Evolutionary conservation across 2,329 filamentous ascomycete species (phyloP), one percentile per base, ranked within the genome.

Genomic region (Penicillium crustosum): DNA sequence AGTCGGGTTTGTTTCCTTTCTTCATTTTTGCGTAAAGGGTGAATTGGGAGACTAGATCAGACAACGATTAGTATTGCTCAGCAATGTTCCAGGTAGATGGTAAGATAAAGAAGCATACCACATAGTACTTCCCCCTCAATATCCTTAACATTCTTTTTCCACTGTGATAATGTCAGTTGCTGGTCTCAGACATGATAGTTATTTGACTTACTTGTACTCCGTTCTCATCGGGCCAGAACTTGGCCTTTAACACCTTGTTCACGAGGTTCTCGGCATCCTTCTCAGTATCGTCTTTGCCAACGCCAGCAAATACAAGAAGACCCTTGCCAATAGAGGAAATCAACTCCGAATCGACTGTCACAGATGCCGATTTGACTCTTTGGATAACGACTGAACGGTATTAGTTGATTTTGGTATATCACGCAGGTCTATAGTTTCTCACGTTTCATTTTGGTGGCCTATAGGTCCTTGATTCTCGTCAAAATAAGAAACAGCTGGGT

Each of bases 1-100:
- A 99, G 73, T 95, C 90, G 35, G 94, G 95, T 75, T 96, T 97
- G 71, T 87, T 93, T 61, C 93, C 93, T 76, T 97, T 97, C 72
- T 93, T 96, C n/a, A 93, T 93, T 45, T 88, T 89, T 47, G 92
- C 95, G 49, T 96, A 83, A 10, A 99, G 84, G 2, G 94, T 99
- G 72, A 99, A 99, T 77, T 99, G 94, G 15, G 94, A 97, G 45
- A 99, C 93, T 95, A 70, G 17, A 27, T 5, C 15, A 21, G 31
- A 7, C 7, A 23, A 19, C 9, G 2, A 31, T 52, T 33, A 41
- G 36, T 56, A 62, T 12, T 27, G 23, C 5, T 29, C 15, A 45
- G 15, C 15, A 12, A n/a, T 9, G 4, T 42, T 23, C 9, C 7
- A 29, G 19, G 31, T 17, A 15, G 19, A 31, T n/a, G 12, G 9